A percentile compares a stretch with the other conserved stretches of the same genome.
phyloP scores from a whole-genome alignment of 305 asterid species.

The Fraxinus platypoda region DNA sequence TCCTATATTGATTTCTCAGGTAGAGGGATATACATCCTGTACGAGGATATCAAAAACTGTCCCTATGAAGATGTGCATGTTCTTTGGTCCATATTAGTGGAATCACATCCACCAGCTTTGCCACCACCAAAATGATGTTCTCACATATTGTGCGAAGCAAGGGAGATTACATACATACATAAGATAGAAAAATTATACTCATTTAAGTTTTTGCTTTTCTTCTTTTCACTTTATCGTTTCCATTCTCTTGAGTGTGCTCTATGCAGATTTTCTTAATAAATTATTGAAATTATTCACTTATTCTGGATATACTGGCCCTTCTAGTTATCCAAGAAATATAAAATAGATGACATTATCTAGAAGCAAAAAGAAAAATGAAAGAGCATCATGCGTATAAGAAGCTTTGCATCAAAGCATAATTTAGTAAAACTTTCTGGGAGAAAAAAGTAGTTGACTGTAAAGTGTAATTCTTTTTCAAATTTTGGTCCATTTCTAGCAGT shows the following conservation, averaged over 20 bases:
- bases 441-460: conserved; percentile 1
- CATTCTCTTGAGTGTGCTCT: conserved; percentile 32
- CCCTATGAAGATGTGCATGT: conserved; percentile 93
- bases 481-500: conserved; percentile 36
- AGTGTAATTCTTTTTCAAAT: background rate
- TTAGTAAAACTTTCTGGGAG: background rate
- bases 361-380: background rate
- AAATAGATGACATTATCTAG: background rate
- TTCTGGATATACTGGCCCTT: conserved; percentile 4
- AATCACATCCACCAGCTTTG: conserved; percentile 66
- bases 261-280: conserved; percentile 30
- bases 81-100: conserved; percentile 90
- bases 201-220: background rate
- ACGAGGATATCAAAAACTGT: conserved; percentile 95
- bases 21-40: conserved; percentile 86
- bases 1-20: conserved; percentile 35
- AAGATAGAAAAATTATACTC: conserved; percentile 28
- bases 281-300: conserved; percentile 33
- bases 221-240: conserved; percentile 24
- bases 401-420: background rate
- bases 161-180: conserved; percentile 42
- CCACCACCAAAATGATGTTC: conserved; percentile 48
- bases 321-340: background rate
- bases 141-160: conserved; percentile 1
- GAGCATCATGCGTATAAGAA: background rate